These are phyloP conservation scores for Trichoderma oligosporum DNA, from an alignment of 2,329 filamentous ascomycete genomes.

Conservation along the genomic window DNA sequence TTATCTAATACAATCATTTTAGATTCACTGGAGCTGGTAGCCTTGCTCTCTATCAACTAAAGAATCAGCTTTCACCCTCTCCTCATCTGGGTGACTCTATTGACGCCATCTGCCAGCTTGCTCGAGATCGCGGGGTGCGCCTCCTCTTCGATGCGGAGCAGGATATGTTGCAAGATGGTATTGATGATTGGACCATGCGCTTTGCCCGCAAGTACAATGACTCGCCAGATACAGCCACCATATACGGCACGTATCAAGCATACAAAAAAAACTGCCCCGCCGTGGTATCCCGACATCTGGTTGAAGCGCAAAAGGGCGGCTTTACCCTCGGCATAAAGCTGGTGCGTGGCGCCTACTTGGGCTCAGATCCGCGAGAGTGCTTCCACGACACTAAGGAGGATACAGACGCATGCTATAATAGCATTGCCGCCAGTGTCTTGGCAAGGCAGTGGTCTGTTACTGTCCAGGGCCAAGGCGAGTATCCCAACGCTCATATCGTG, in stretches of 20 bases:
- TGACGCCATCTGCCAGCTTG: constrained; percentile 69
- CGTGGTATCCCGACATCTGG: constrained; percentile 58
- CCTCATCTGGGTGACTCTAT: constrained; percentile 65
- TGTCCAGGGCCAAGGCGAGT: constrained; percentile 40
- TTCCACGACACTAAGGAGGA: constrained; percentile 70
- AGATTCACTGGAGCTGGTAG: constrained; percentile 79
- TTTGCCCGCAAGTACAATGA: constrained; percentile 76
- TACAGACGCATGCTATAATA: constrained; percentile 70
- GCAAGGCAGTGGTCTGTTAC: constrained; percentile 44
- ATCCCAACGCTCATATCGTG: constrained; percentile 61
- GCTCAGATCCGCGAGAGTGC: constrained; percentile 63
- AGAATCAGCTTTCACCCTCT: constrained; percentile 59
- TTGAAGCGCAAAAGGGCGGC: constrained; percentile 51
- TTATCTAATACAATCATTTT: neutral
- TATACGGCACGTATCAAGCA: constrained; percentile 79
- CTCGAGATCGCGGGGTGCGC: constrained; percentile 63
- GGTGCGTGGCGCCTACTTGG: constrained; percentile 71
- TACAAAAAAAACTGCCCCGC: constrained; percentile 64
- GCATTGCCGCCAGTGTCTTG: constrained; percentile 64
- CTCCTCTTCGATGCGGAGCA: constrained; percentile 88
- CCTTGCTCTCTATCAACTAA: constrained; percentile 64
- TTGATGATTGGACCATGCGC: constrained; percentile 74
- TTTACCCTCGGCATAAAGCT: constrained; percentile 72
- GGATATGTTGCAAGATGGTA: constrained; percentile 70
- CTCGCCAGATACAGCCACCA: constrained; percentile 57